These are phyloP conservation scores for Escallonia herrerae DNA, from an alignment of 129 eudicot species.

Conservation along the genomic window DNA sequence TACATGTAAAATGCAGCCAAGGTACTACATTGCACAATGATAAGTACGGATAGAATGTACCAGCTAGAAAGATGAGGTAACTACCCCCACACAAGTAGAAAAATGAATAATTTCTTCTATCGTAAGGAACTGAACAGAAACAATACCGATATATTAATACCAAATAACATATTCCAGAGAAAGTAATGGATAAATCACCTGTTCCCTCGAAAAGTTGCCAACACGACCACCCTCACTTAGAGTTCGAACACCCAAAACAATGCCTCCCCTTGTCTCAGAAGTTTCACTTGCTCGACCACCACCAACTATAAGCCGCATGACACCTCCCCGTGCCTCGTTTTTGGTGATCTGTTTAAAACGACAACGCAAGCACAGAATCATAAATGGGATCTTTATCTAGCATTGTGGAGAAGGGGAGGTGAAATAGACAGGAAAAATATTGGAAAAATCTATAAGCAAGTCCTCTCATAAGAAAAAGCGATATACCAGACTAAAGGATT, in stretches of 20 bases:
- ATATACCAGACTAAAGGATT: too few species aligned
- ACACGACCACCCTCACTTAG: slow-evolving; percentile 99
- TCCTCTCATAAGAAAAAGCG: too few species aligned
- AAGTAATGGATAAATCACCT: slow-evolving; percentile 32
- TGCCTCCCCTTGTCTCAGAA: slow-evolving; percentile 69
- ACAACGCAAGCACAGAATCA: too few species aligned
- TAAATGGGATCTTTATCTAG: too few species aligned
- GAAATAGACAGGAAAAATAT: too few species aligned
- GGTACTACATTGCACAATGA: neutral
- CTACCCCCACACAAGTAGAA: neutral
- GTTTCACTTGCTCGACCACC: slow-evolving; percentile 98
- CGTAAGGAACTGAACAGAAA: neutral
- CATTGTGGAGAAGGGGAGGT: too few species aligned
- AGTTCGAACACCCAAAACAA: slow-evolving; percentile 93
- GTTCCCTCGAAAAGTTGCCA: slow-evolving; percentile 90
- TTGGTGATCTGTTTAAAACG: slow-evolving; percentile 46
- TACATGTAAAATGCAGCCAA: neutral
- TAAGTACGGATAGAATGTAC: neutral
- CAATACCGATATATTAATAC: too few species aligned
- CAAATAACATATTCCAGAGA: neutral
- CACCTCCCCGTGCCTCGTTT: slow-evolving; percentile 84
- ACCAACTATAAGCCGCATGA: slow-evolving; percentile 97
- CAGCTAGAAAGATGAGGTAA: neutral
- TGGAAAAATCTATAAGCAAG: too few species aligned
- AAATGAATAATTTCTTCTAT: neutral